These are phyloP conservation scores for Nymphaea thermarum DNA, from an alignment of 164 flowering plant genomes.

Conservation along the genomic window DNA sequence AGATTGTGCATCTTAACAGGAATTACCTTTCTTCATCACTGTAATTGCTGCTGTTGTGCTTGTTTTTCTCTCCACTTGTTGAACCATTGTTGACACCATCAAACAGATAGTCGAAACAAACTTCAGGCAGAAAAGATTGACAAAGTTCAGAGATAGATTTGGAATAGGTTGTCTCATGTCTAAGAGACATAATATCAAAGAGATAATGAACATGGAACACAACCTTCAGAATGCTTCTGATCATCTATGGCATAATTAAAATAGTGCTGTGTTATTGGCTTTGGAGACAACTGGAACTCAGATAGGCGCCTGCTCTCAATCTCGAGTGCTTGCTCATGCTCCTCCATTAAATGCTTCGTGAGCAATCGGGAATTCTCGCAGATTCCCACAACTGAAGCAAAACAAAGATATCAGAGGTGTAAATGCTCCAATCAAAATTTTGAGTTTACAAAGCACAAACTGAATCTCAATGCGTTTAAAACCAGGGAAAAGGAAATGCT, in stretches of 20 bases:
- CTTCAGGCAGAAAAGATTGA: conserved; percentile 11
- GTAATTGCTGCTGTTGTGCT: conserved; percentile 19
- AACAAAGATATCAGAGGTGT: neutral
- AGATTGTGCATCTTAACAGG: neutral
- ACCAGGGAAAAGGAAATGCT: neutral
- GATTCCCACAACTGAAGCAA: conserved; percentile 25
- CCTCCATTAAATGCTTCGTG: conserved; percentile 41
- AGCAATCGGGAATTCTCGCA: conserved; percentile 37
- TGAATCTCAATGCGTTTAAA: no score
- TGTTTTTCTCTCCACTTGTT: conserved; percentile 21
- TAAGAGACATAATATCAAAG: neutral
- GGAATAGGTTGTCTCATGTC: no score
- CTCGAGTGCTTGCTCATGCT: conserved; percentile 44
- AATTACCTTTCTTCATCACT: conserved; percentile 37
- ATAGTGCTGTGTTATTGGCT: conserved; percentile 17
- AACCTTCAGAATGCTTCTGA: conserved; percentile 33
- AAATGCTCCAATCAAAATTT: no score
- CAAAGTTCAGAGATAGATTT: neutral
- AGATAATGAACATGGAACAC: neutral
- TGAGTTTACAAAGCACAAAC: neutral
- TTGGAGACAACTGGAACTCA: conserved; percentile 30
- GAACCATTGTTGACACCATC: conserved; percentile 34
- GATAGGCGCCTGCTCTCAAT: conserved; percentile 37
- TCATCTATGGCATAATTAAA: conserved; percentile 40
- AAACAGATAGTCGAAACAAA: conserved; percentile 21